A percentile compares a stretch with the other conserved stretches of the same genome.
These are phyloP conservation scores for Ceratobasidium sp. DNA, from an alignment of 1,284 basidiomycete species.

Conservation along the genomic window DNA sequence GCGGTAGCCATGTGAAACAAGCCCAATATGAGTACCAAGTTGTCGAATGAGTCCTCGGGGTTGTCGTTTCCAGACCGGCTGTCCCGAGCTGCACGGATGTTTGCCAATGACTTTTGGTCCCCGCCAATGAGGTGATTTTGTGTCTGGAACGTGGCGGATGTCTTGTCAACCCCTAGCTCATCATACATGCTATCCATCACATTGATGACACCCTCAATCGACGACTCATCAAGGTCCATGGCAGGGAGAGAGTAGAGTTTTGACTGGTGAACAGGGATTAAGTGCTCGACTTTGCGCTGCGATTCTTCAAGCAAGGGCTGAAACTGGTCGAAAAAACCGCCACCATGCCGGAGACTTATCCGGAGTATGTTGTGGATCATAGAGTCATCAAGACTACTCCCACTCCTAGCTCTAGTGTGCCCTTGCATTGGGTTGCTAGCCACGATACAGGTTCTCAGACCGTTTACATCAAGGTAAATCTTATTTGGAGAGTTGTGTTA, in stretches of 20 bases:
- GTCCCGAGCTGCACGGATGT: not conserved
- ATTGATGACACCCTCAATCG: slow-evolving; percentile 49
- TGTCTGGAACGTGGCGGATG: not conserved
- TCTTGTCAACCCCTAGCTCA: not conserved
- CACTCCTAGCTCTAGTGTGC: slow-evolving; percentile 53
- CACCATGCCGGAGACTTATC: not conserved
- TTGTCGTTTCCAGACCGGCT: slow-evolving; percentile 4
- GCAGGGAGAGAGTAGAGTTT: not conserved
- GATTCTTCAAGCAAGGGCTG: not conserved
- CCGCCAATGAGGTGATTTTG: not conserved
- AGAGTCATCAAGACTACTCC: slow-evolving; percentile 57
- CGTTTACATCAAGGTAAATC: slow-evolving; percentile 42
- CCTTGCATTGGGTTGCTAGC: slow-evolving; percentile 58
- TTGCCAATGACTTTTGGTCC: not conserved
- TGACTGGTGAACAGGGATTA: not conserved
- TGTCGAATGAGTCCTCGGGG: not conserved
- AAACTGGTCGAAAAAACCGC: not conserved
- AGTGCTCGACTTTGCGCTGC: not conserved
- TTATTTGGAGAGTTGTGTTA: slow-evolving; percentile 36
- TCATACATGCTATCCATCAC: slow-evolving; percentile 40
- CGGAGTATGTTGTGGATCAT: slow-evolving; percentile 55
- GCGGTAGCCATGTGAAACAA: not conserved
- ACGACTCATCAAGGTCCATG: not conserved
- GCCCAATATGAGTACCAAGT: not conserved
- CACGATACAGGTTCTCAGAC: slow-evolving; percentile 48